phyloP scores from a whole-genome alignment of 805 yeast species.

The Kazachstania psychrophila region DNA sequence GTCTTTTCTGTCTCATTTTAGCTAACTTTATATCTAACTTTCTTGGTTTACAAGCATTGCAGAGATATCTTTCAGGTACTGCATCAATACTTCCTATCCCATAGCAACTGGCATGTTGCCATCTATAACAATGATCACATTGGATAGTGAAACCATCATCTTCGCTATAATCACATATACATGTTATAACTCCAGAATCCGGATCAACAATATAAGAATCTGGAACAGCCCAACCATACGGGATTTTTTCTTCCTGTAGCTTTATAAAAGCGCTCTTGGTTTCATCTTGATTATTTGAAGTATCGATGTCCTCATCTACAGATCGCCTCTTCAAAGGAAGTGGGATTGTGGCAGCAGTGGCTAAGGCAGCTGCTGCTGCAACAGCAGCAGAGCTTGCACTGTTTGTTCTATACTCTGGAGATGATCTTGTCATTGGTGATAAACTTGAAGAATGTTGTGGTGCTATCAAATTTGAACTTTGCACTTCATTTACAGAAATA shows the following conservation, averaged over 20 bases:
- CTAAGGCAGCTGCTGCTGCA: constrained; percentile 75
- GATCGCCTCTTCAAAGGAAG: constrained; percentile 37
- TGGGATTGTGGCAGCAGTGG: constrained; percentile 73
- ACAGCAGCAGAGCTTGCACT: constrained; percentile 8
- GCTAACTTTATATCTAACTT: constrained; percentile 38
- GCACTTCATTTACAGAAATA: too few relatives aligned
- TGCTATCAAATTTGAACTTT: too few relatives aligned
- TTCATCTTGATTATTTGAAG: background rate
- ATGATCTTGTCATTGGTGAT: too few relatives aligned
- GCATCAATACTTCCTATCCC: constrained; percentile 60
- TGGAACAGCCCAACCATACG: constrained; percentile 23
- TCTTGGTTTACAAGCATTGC: constrained; percentile 65
- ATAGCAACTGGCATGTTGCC: constrained; percentile 95
- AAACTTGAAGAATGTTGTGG: too few relatives aligned
- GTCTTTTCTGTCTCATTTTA: constrained; percentile 30
- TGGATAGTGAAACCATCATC: constrained; percentile 93
- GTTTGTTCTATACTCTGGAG: background rate
- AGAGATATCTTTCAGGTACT: constrained; percentile 74
- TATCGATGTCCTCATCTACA: constrained; percentile 5
- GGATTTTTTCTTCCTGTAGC: background rate
- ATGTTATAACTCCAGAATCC: constrained; percentile 79
- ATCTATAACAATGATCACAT: constrained; percentile 83
- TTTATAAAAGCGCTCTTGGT: constrained; percentile 1
- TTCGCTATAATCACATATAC: constrained; percentile 78
- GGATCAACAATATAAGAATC: constrained; percentile 56